Percentiles rank a stretch among this genome's conserved stretches.
phyloP scores from a whole-genome alignment of 2,329 filamentous ascomycete genomes.

The Colletotrichum chrysophilum region DNA sequence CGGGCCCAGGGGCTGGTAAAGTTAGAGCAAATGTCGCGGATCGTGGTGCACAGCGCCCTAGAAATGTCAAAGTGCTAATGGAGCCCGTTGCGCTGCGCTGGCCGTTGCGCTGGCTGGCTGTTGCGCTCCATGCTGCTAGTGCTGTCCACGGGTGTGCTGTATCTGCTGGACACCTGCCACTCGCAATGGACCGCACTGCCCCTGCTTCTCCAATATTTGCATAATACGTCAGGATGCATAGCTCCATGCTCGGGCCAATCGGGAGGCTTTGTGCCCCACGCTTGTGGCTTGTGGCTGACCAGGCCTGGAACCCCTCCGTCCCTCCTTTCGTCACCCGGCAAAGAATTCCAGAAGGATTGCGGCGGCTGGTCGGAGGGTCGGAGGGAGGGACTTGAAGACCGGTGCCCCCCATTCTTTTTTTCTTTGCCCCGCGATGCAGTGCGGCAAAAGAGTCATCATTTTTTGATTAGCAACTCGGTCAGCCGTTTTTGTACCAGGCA shows the following conservation, averaged over 20 bases:
- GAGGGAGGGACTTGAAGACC: background rate
- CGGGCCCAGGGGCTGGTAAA: conserved; percentile 16
- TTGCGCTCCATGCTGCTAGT: background rate
- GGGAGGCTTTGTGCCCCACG: background rate
- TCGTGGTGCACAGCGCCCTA: conserved; percentile 19
- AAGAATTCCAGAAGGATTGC: background rate
- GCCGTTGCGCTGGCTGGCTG: background rate
- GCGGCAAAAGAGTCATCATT: conserved; percentile 22
- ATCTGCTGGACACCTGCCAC: background rate
- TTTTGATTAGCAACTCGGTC: background rate
- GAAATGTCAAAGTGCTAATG: conserved; percentile 14
- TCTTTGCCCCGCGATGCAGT: conserved; percentile 18
- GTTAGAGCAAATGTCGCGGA: conserved; percentile 19
- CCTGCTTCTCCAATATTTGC: conserved; percentile 1
- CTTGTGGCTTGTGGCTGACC: conserved; percentile 11
- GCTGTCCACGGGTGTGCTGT: background rate
- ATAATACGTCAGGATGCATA: conserved; percentile 19
- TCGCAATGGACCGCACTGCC: background rate
- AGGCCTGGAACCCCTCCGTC: background rate
- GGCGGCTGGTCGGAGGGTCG: background rate
- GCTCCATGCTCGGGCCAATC: conserved; percentile 1
- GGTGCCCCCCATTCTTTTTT: background rate
- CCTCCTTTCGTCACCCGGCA: background rate
- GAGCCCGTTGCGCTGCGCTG: background rate
- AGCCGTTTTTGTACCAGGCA: background rate